Evolutionary conservation across 805 yeast genomes (phyloP).

Genomic region (Starmerella gropengiesseri): DNA sequence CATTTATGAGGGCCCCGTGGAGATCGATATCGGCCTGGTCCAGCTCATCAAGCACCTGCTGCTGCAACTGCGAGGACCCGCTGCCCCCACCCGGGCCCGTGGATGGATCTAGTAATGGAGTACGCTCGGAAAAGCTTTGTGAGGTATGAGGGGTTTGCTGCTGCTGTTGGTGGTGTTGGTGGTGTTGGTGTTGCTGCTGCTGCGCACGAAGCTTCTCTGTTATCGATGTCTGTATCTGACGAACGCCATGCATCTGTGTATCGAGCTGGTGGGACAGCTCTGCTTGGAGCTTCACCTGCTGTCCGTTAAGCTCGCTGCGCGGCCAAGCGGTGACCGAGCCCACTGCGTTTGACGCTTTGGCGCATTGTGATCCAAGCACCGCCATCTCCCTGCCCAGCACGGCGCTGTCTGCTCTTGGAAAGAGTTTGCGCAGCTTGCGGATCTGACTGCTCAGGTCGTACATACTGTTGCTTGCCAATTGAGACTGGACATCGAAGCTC

Average conservation of each 20-base stretch:
- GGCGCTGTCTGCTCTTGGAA: slow-evolving; percentile 6
- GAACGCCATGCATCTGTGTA: slow-evolving; percentile 11
- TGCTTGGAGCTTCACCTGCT: slow-evolving; percentile 7
- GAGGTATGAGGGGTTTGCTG: neutral
- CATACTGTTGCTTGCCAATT: slow-evolving; percentile 18
- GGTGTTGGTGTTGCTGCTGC: neutral
- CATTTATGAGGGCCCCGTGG: slow-evolving; percentile 39
- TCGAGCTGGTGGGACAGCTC: slow-evolving; percentile 16
- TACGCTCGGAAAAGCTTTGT: neutral
- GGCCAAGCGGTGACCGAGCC: slow-evolving; percentile 9
- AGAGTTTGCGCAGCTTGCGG: slow-evolving; percentile 12
- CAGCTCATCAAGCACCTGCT: slow-evolving; percentile 34
- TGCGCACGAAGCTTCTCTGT: slow-evolving; percentile 8
- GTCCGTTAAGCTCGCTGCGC: neutral
- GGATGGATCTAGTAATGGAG: slow-evolving; percentile 5
- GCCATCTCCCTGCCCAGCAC: slow-evolving; percentile 14
- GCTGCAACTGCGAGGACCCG: slow-evolving; percentile 26
- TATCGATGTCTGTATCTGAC: slow-evolving; percentile 12
- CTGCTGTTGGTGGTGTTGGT: slow-evolving; percentile 1
- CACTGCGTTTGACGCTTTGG: slow-evolving; percentile 9
- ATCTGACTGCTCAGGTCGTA: slow-evolving; percentile 22
- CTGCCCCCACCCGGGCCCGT: no score
- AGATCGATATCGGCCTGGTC: slow-evolving; percentile 26
- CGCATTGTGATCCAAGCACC: slow-evolving; percentile 12
- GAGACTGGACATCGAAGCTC: slow-evolving; percentile 13